Evolutionary conservation across 73 alveolate species (phyloP).

Genomic region (Blepharisma stoltei): DNA sequence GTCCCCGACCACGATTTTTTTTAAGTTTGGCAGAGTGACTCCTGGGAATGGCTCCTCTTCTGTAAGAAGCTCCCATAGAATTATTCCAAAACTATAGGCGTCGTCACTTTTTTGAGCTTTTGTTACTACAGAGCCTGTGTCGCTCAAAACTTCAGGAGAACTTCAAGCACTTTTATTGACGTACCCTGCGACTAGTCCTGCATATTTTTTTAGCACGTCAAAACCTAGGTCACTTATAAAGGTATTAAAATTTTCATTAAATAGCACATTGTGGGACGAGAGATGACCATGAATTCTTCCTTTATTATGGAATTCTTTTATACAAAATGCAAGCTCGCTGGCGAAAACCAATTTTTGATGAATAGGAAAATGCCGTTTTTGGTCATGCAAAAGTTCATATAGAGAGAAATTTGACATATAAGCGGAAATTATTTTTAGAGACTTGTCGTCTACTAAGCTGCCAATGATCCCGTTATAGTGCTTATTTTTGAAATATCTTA

Average conservation of each 20-base stretch:
- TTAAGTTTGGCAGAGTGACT: not conserved
- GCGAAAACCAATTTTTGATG: conserved; percentile 17
- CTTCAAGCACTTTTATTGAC: conserved; percentile 28
- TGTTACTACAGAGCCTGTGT: not conserved
- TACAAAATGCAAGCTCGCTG: not conserved
- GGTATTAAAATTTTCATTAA: not conserved
- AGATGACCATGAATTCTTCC: conserved; percentile 32
- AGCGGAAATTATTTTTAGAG: conserved; percentile 10
- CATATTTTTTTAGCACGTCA: conserved; percentile 19
- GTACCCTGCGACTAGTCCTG: not conserved
- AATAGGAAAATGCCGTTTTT: conserved; percentile 3
- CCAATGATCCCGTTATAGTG: not conserved
- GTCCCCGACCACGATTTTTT: not conserved
- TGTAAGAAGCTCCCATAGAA: conserved; percentile 32
- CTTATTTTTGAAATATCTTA: not conserved
- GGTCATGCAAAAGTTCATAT: not conserved
- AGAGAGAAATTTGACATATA: conserved; percentile 5
- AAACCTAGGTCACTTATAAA: conserved; percentile 22
- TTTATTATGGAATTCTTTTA: not conserved
- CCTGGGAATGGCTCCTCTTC: conserved; percentile 26
- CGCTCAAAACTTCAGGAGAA: conserved; percentile 28
- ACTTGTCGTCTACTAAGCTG: not conserved
- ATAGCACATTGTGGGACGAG: conserved; percentile 11
- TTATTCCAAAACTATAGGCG: conserved; percentile 30
- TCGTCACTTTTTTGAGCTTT: conserved; percentile 14